Evolutionary conservation across 2,329 filamentous ascomycete genomes (phyloP).

Genomic region (Ascochyta rabiei): DNA sequence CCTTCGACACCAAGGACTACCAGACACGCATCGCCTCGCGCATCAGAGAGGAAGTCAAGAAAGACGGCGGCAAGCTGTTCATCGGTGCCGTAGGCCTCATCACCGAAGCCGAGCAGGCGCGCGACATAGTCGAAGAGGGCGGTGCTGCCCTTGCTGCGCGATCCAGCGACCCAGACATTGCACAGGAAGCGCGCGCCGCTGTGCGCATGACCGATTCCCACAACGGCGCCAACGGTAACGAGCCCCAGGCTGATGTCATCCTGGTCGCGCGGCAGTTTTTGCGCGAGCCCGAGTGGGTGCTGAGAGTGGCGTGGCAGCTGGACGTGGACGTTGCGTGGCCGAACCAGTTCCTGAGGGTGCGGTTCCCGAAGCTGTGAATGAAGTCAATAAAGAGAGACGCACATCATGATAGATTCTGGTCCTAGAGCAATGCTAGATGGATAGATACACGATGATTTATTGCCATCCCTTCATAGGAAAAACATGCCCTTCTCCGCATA

Average conservation of each 20-base stretch:
- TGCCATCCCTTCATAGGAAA: not conserved
- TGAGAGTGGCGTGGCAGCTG: conserved; percentile 57
- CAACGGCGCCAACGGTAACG: conserved; percentile 28
- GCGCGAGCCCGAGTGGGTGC: conserved; percentile 61
- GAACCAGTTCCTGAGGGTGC: conserved; percentile 52
- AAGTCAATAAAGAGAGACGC: not conserved
- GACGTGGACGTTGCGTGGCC: conserved; percentile 57
- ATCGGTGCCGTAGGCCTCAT: conserved; percentile 62
- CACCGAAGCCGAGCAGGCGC: conserved; percentile 59
- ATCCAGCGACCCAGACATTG: conserved; percentile 35
- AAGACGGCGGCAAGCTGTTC: conserved; percentile 49
- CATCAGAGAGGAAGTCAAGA: conserved; percentile 50
- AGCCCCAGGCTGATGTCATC: conserved; percentile 55
- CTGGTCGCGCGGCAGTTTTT: conserved; percentile 62
- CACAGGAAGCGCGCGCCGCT: conserved; percentile 38
- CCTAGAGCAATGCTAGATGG: not conserved
- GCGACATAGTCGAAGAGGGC: conserved; percentile 50
- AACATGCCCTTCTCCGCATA: too few species aligned
- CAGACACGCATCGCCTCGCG: conserved; percentile 57
- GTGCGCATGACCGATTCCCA: conserved; percentile 45
- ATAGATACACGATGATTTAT: not conserved
- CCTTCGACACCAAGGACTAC: conserved; percentile 54
- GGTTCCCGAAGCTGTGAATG: conserved; percentile 38
- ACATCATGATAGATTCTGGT: not conserved
- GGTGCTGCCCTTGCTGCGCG: conserved; percentile 19